phyloP scores from a whole-genome alignment of 169 alveolate genomes.

The Perkinsus marinus region DNA sequence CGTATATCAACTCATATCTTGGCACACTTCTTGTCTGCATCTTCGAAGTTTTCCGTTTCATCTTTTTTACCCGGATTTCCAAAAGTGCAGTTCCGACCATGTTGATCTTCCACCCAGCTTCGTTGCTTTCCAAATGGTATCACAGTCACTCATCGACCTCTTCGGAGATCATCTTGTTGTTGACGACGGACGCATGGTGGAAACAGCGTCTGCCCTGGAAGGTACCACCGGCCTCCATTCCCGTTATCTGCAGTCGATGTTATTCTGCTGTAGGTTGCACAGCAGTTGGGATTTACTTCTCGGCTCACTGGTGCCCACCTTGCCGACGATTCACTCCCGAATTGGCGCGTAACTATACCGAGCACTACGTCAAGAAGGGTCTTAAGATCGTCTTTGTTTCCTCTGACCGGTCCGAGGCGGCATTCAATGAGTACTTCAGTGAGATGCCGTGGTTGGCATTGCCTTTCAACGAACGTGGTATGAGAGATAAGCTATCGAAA shows the following conservation, averaged over 20 bases:
- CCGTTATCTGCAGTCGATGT: background rate
- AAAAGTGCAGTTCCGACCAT: too few species aligned
- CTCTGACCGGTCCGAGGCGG: constrained; percentile 24
- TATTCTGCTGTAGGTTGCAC: background rate
- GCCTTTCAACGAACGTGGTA: constrained; percentile 32
- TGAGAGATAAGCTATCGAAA: background rate
- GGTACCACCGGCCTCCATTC: background rate
- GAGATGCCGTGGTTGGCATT: constrained; percentile 55
- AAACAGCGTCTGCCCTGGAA: background rate
- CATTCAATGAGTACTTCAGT: constrained; percentile 38
- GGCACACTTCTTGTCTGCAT: too few species aligned
- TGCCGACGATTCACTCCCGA: constrained; percentile 61
- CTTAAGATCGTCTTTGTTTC: constrained; percentile 6
- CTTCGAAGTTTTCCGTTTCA: too few species aligned
- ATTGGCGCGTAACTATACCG: constrained; percentile 30
- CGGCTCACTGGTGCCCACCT: constrained; percentile 69
- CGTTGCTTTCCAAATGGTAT: background rate
- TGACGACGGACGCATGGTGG: background rate
- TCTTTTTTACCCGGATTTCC: too few species aligned
- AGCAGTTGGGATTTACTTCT: constrained; percentile 45
- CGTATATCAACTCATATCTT: too few species aligned
- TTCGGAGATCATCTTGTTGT: background rate
- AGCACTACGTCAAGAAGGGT: constrained; percentile 11
- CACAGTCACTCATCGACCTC: background rate
- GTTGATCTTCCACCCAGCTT: background rate